phyloP scores from a whole-genome alignment of 2,329 filamentous ascomycete genomes.

The Fusarium heterosporum region DNA sequence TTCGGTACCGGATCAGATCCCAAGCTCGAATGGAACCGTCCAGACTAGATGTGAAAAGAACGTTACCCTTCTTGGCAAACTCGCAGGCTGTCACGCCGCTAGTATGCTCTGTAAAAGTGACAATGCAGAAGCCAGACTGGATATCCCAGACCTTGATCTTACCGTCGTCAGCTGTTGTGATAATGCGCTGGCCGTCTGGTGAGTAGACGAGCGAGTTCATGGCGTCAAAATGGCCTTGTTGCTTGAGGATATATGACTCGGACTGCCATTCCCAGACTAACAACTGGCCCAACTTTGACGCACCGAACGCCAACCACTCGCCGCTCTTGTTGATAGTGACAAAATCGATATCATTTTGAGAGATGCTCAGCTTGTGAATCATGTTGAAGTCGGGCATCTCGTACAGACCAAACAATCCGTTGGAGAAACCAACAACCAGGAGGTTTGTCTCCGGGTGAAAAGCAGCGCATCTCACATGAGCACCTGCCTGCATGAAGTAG shows the following conservation, averaged over 20 bases:
- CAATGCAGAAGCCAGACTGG: conserved; percentile 95
- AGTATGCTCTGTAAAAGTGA: conserved; percentile 97
- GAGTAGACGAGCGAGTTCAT: conserved; percentile 96
- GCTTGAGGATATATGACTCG: conserved; percentile 97
- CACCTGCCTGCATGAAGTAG: conserved; percentile 92
- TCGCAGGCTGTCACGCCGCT: conserved; percentile 94
- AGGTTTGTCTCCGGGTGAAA: conserved; percentile 89
- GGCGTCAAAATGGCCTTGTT: conserved; percentile 96
- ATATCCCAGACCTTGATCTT: conserved; percentile 99
- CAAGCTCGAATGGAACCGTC: conserved; percentile 95
- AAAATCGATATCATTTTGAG: conserved; percentile 95
- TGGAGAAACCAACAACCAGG: conserved; percentile 97
- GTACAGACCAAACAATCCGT: conserved; percentile 92
- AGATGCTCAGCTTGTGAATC: conserved; percentile 93
- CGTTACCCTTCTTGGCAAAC: conserved; percentile 94
- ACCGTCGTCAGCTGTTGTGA: conserved; percentile 95
- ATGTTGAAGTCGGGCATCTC: conserved; percentile 96
- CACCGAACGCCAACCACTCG: conserved; percentile 97
- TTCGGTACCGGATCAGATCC: conserved; percentile 95
- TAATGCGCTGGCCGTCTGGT: conserved; percentile 90
- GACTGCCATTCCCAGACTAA: conserved; percentile 99
- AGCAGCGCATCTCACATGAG: conserved; percentile 87
- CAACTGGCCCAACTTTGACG: conserved; percentile 94
- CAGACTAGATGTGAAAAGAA: conserved; percentile 93
- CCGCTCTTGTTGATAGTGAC: conserved; percentile 94